These are phyloP conservation scores for Steccherinum ochraceum DNA, from an alignment of 768 basidiomycete species.

Conservation along the genomic window DNA sequence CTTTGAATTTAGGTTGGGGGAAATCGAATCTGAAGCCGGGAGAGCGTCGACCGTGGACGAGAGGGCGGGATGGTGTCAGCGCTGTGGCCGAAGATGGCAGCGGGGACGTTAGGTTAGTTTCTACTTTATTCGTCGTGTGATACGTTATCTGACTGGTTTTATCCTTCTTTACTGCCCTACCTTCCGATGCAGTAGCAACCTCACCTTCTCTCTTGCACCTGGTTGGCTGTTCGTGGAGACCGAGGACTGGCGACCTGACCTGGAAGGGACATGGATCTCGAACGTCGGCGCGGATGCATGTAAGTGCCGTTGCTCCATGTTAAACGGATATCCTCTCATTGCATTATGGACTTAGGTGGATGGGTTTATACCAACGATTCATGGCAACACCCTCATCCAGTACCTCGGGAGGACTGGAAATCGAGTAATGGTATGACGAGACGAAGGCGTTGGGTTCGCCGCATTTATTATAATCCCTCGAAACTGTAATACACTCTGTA, in stretches of 20 bases:
- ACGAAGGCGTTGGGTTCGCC: slow-evolving; percentile 61
- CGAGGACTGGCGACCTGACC: slow-evolving; percentile 72
- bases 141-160: slow-evolving; percentile 1
- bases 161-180: neutral
- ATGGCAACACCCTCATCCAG: slow-evolving; percentile 50
- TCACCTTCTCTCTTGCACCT: slow-evolving; percentile 70
- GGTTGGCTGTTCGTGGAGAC: slow-evolving; percentile 73
- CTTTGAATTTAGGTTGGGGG: slow-evolving; percentile 26
- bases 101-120: slow-evolving; percentile 61
- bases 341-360: slow-evolving; percentile 56
- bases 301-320: too few species aligned
- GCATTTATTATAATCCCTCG: slow-evolving; percentile 44
- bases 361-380: slow-evolving; percentile 81
- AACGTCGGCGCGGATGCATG: slow-evolving; percentile 29
- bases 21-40: slow-evolving; percentile 29
- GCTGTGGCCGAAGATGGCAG: slow-evolving; percentile 38
- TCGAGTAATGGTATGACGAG: slow-evolving; percentile 48
- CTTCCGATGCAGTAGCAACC: slow-evolving; percentile 53
- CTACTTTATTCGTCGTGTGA: slow-evolving; percentile 2
- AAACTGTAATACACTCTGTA: neutral
- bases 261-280: slow-evolving; percentile 49
- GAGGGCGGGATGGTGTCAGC: slow-evolving; percentile 67
- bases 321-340: too few species aligned
- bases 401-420: slow-evolving; percentile 36
- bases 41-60: slow-evolving; percentile 65